These are phyloP conservation scores for Colletotrichum lupini DNA, from an alignment of 2,329 filamentous ascomycete genomes.

Conservation along the genomic window DNA sequence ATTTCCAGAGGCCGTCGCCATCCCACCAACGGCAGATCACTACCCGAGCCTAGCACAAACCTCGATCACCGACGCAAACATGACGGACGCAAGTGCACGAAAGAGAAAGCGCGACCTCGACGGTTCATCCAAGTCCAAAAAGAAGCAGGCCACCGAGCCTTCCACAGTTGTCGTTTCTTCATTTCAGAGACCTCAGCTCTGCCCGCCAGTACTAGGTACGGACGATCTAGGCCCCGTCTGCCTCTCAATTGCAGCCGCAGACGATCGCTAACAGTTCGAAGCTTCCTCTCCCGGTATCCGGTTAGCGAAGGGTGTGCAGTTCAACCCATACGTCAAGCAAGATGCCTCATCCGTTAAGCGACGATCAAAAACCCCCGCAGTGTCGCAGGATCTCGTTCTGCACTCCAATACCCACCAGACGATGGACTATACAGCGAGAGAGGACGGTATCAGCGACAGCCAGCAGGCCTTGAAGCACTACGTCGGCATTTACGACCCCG, in stretches of 20 bases:
- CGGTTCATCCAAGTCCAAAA: conserved; percentile 55
- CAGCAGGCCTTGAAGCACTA: conserved; percentile 68
- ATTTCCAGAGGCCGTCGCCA: conserved; percentile 29
- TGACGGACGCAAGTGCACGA: conserved; percentile 54
- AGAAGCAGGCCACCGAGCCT: conserved; percentile 55
- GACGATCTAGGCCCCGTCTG: conserved; percentile 13
- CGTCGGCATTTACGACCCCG: conserved; percentile 72
- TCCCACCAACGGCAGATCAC: conserved; percentile 17
- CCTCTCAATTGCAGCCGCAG: background rate
- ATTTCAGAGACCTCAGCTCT: conserved; percentile 56
- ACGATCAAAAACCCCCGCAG: conserved; percentile 51
- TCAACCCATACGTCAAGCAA: conserved; percentile 60
- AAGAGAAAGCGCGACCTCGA: conserved; percentile 66
- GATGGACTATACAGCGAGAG: conserved; percentile 69
- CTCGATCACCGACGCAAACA: conserved; percentile 38
- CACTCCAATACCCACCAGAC: conserved; percentile 67
- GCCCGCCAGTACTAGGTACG: conserved; percentile 66
- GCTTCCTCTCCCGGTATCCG: conserved; percentile 49
- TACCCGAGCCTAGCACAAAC: background rate
- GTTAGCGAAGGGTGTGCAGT: conserved; percentile 50
- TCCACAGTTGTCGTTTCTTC: conserved; percentile 58
- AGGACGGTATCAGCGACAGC: conserved; percentile 49
- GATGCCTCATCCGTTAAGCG: conserved; percentile 49
- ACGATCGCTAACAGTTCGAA: conserved; percentile 27
- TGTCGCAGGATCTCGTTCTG: conserved; percentile 62